Evolutionary conservation across 768 basidiomycete species (phyloP).

Genomic region (Cystofilobasidium bisporidii): DNA sequence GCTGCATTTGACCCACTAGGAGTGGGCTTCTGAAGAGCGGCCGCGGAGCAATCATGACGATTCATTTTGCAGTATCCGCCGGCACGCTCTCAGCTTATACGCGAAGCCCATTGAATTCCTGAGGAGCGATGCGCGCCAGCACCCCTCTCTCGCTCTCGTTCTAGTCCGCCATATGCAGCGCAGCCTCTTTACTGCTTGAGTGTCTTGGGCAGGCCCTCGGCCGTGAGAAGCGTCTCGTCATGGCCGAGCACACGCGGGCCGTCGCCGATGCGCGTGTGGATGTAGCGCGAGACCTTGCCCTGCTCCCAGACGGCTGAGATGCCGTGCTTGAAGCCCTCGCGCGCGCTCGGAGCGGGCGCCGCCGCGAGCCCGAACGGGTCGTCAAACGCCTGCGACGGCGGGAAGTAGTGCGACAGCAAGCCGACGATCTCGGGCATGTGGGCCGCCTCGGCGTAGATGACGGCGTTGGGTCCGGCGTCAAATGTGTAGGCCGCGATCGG

Average conservation of each 20-base stretch:
- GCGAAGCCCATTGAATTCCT: no score
- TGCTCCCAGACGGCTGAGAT: conserved; percentile 64
- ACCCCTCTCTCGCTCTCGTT: no score
- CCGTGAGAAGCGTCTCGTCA: conserved; percentile 57
- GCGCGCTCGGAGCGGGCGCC: conserved; percentile 29
- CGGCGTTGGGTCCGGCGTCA: conserved; percentile 96
- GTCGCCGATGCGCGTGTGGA: conserved; percentile 86
- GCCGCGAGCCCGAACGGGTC: conserved; percentile 55
- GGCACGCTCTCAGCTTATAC: no score
- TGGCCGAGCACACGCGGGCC: conserved; percentile 61
- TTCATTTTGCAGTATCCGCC: no score
- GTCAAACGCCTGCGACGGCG: conserved; percentile 64
- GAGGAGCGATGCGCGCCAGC: no score
- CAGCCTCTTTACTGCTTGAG: conserved; percentile 18
- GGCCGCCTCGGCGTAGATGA: conserved; percentile 80
- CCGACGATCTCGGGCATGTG: conserved; percentile 69
- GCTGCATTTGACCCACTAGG: not conserved
- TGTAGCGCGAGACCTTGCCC: conserved; percentile 77
- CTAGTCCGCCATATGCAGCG: no score
- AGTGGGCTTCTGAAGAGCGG: not conserved
- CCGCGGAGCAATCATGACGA: no score
- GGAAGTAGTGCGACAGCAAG: conserved; percentile 75
- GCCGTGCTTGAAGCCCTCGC: conserved; percentile 62
- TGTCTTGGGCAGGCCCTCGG: conserved; percentile 57
- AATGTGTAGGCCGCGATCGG: conserved; percentile 94